These are phyloP conservation scores for Backusella westeae DNA, from an alignment of 192 early-diverging fungal species.

Conservation along the genomic window DNA sequence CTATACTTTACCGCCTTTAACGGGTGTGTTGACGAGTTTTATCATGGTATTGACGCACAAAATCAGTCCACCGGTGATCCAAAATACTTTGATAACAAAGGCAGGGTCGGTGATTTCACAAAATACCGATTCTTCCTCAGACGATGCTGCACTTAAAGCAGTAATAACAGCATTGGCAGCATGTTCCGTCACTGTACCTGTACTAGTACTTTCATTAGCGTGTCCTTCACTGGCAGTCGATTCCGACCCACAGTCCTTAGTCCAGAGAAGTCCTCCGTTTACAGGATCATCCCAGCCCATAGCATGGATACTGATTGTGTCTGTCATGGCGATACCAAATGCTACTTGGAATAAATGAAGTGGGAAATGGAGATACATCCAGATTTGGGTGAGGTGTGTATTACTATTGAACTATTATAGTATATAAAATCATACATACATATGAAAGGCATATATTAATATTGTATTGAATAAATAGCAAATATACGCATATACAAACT, in stretches of 20 bases:
- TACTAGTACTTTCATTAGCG: background rate
- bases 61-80: constrained; percentile 31
- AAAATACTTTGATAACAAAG: constrained; percentile 32
- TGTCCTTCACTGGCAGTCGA: background rate
- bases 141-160: background rate
- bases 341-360: constrained; percentile 50
- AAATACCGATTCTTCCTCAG: background rate
- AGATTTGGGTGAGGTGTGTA: constrained; percentile 32
- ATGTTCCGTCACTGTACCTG: background rate
- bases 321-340: constrained; percentile 45
- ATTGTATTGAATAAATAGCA: background rate
- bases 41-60: constrained; percentile 36
- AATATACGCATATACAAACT: background rate
- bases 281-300: constrained; percentile 15
- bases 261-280: background rate
- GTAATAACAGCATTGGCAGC: constrained; percentile 1
- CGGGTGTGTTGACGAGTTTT: constrained; percentile 32
- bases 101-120: constrained; percentile 11
- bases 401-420: constrained; percentile 14
- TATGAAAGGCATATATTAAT: background rate
- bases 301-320: constrained; percentile 38
- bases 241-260: background rate
- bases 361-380: constrained; percentile 50
- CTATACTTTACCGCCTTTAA: constrained; percentile 9
- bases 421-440: background rate